These are phyloP conservation scores for Sanghuangporus baumii DNA, from an alignment of 1,284 basidiomycete genomes.

Conservation along the genomic window DNA sequence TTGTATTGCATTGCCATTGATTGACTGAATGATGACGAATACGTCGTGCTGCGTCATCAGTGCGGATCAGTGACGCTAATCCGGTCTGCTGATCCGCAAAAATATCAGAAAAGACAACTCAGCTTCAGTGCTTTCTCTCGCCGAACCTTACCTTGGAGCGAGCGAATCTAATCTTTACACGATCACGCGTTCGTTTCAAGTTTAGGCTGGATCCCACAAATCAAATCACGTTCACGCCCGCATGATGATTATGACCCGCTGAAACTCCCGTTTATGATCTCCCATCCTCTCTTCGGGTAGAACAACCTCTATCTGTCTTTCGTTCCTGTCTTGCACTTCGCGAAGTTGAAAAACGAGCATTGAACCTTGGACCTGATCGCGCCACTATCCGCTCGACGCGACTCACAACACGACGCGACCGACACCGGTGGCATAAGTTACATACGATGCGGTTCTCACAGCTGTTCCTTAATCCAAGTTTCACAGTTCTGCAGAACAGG, in stretches of 20 bases:
- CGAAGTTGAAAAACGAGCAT: not conserved
- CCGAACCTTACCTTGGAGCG: no score
- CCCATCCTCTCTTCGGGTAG: not conserved
- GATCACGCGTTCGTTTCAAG: not conserved
- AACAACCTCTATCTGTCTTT: not conserved
- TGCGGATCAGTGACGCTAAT: not conserved
- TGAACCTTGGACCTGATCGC: not conserved
- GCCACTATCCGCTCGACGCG: not conserved
- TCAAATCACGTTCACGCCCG: not conserved
- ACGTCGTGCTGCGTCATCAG: not conserved
- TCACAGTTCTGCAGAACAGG: not conserved
- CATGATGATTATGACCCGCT: not conserved
- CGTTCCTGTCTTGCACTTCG: not conserved
- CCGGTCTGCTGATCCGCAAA: not conserved
- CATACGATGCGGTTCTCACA: conserved; percentile 3
- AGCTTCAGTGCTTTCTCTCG: no score
- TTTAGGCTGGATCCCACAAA: not conserved
- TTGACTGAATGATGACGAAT: not conserved
- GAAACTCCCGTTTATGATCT: not conserved
- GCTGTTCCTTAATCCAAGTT: not conserved
- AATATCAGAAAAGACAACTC: not conserved
- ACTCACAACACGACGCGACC: not conserved
- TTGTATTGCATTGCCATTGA: not conserved
- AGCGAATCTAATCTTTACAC: no score
- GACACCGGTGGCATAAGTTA: not conserved